Percentiles rank a stretch among this genome's conserved stretches.
These are phyloP conservation scores for Gaultheria prostrata DNA, from an alignment of 148 eudicot genomes.

Conservation along the genomic window DNA sequence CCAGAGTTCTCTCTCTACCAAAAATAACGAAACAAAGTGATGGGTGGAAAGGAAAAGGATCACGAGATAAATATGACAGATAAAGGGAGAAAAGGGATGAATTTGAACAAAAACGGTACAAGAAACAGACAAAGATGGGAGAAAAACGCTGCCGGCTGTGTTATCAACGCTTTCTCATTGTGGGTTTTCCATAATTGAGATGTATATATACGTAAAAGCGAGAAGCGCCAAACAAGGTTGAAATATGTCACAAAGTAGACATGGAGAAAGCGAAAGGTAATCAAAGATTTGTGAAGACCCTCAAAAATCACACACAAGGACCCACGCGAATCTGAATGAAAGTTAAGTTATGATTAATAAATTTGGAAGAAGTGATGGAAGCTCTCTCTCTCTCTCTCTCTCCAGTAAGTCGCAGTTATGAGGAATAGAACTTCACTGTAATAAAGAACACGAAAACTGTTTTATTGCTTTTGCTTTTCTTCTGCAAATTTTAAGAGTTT, in stretches of 20 bases:
- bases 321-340: background rate
- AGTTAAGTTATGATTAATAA: background rate
- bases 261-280: constrained; percentile 22
- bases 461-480: background rate
- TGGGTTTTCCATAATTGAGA: constrained; percentile 14
- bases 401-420: background rate
- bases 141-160: constrained; percentile 3
- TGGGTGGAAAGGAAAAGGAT: background rate
- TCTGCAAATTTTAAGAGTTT: background rate
- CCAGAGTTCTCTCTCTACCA: constrained; percentile 9
- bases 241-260: background rate
- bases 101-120: constrained; percentile 11
- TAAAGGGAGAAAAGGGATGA: constrained; percentile 4
- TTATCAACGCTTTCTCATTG: background rate
- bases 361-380: background rate
- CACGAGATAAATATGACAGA: background rate
- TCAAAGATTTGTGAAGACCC: constrained; percentile 1
- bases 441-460: background rate
- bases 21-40: constrained; percentile 1
- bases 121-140: constrained; percentile 1
- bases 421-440: background rate
- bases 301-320: background rate
- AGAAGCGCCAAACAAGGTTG: constrained; percentile 11
- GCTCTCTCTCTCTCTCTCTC: background rate
- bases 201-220: background rate